These are phyloP conservation scores for Cladosporium cucumerinum DNA, from an alignment of 2,329 filamentous ascomycete species.

Conservation along the genomic window DNA sequence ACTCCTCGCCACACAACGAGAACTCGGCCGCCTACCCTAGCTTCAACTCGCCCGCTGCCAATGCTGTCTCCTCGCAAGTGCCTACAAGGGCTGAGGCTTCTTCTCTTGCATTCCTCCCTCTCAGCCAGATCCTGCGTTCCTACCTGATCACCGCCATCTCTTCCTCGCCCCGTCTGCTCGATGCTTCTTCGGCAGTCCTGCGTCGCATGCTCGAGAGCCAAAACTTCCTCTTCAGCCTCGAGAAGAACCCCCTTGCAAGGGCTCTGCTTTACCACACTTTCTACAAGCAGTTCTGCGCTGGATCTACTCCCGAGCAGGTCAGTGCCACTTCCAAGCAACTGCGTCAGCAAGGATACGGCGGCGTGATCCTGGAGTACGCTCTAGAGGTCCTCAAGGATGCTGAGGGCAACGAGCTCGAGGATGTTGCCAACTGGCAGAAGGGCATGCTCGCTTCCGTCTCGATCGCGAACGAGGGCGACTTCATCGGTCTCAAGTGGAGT, in stretches of 20 bases:
- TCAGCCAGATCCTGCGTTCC: slow-evolving; percentile 65
- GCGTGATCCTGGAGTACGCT: slow-evolving; percentile 81
- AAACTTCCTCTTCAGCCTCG: slow-evolving; percentile 65
- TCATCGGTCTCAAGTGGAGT: slow-evolving; percentile 65
- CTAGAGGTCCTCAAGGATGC: slow-evolving; percentile 67
- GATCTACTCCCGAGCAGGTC: slow-evolving; percentile 69
- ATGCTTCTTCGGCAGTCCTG: slow-evolving; percentile 67
- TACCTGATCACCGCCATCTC: slow-evolving; percentile 68
- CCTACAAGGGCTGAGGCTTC: slow-evolving; percentile 20
- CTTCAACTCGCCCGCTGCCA: slow-evolving; percentile 13
- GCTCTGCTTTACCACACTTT: slow-evolving; percentile 75
- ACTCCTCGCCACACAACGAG: slow-evolving; percentile 16
- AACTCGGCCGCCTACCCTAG: slow-evolving; percentile 13
- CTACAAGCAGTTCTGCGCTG: slow-evolving; percentile 88
- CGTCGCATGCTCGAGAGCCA: slow-evolving; percentile 66
- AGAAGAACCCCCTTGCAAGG: slow-evolving; percentile 69
- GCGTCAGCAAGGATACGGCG: slow-evolving; percentile 72
- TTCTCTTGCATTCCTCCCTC: slow-evolving; percentile 63
- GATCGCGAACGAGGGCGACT: slow-evolving; percentile 50
- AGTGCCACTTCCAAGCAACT: slow-evolving; percentile 61
- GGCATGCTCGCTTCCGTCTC: slow-evolving; percentile 72
- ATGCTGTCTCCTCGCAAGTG: background rate
- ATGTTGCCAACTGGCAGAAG: slow-evolving; percentile 68
- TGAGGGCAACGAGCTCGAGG: slow-evolving; percentile 52
- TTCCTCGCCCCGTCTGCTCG: slow-evolving; percentile 65